phyloP scores from a whole-genome alignment of 1,284 basidiomycete species.

The Exsudoporus floridanus region DNA sequence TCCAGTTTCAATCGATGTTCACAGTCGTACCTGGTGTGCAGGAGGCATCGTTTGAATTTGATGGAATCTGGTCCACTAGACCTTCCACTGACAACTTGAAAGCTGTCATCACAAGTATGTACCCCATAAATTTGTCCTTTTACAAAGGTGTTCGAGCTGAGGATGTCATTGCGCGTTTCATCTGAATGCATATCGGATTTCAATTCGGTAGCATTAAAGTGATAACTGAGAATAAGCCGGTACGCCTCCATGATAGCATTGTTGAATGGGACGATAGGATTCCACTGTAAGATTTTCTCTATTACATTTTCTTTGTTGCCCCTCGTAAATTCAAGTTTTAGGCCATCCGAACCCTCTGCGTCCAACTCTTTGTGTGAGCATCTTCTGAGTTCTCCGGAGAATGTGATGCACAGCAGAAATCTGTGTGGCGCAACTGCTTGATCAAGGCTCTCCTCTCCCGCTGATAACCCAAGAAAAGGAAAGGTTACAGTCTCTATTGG shows the following conservation, averaged over 20 bases:
- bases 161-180: slow-evolving; percentile 1
- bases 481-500: not conserved
- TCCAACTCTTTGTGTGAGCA: slow-evolving; percentile 13
- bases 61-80: not conserved
- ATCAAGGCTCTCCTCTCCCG: slow-evolving; percentile 5
- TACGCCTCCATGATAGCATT: not conserved
- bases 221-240: slow-evolving; percentile 11
- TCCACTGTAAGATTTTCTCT: slow-evolving; percentile 2
- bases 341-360: slow-evolving; percentile 6
- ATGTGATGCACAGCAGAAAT: not conserved
- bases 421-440: not conserved
- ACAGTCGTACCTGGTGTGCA: not conserved
- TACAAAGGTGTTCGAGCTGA: slow-evolving; percentile 4
- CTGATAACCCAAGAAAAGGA: not conserved
- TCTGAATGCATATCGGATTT: slow-evolving; percentile 15
- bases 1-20: too few relatives aligned
- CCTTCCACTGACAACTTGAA: not conserved
- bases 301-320: not conserved
- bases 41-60: too few relatives aligned
- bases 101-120: slow-evolving; percentile 3
- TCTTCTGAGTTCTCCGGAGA: slow-evolving; percentile 16
- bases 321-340: not conserved
- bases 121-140: not conserved
- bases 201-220: not conserved
- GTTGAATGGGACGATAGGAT: slow-evolving; percentile 18